These are phyloP conservation scores for Neodidymelliopsis sp. DNA, from an alignment of 2,329 filamentous ascomycete genomes.

Conservation along the genomic window DNA sequence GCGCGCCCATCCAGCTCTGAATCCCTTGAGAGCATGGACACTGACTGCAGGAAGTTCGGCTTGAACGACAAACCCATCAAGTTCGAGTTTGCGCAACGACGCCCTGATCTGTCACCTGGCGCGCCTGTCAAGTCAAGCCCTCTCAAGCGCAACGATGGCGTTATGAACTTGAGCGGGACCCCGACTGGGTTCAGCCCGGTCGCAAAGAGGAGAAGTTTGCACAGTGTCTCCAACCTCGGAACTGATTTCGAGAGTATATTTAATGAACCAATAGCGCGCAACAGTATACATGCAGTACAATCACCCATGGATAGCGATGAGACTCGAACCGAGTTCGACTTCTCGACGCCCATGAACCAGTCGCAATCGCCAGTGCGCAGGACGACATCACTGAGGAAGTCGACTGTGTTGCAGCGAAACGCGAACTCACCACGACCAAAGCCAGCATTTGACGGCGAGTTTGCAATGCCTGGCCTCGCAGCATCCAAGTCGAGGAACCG, in stretches of 20 bases:
- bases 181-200: slow-evolving; percentile 79
- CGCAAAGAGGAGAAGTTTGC: slow-evolving; percentile 87
- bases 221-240: slow-evolving; percentile 70
- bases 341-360: slow-evolving; percentile 46
- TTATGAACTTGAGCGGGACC: slow-evolving; percentile 84
- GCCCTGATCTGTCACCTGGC: slow-evolving; percentile 33
- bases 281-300: slow-evolving; percentile 11
- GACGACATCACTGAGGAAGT: slow-evolving; percentile 81
- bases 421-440: slow-evolving; percentile 49
- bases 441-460: slow-evolving; percentile 55
- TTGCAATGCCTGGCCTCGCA: slow-evolving; percentile 60
- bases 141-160: slow-evolving; percentile 88
- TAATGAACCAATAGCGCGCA: slow-evolving; percentile 58
- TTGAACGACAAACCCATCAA: slow-evolving; percentile 56
- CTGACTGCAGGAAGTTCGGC: slow-evolving; percentile 51
- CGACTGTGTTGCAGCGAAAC: slow-evolving; percentile 85
- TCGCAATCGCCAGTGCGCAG: slow-evolving; percentile 45
- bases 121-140: slow-evolving; percentile 75
- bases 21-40: slow-evolving; percentile 31
- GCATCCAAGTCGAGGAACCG: slow-evolving; percentile 70
- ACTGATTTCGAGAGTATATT: slow-evolving; percentile 76
- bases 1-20: slow-evolving; percentile 41
- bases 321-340: slow-evolving; percentile 41
- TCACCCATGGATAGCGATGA: slow-evolving; percentile 32
- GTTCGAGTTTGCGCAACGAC: slow-evolving; percentile 52